Base-by-base conservation (phyloP, 805 yeast genomes). In the Spathaspora girioi region DNA sequence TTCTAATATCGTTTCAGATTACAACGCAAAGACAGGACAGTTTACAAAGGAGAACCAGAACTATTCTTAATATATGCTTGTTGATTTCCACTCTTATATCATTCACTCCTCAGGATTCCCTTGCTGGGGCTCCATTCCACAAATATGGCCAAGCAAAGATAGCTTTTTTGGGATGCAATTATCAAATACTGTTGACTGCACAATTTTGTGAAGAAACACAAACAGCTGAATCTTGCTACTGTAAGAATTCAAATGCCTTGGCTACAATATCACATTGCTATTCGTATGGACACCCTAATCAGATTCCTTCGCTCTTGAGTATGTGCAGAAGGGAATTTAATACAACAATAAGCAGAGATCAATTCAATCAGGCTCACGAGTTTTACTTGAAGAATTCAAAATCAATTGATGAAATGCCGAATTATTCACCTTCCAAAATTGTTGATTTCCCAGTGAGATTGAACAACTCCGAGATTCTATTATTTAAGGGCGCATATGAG, bases 241-340 rank as follows among this genome's bases (percentile, higher is more conserved):
- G 76, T 52, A 50, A 46, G n/a, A 65, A 69, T 47, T 51, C 54
- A 6, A 59, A 62, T 43, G 73, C 75, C 1, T 57, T 73, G 55
- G 67, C 77, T 19, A 67, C 75, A 2, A 66, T 71, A 43, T 64
- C 75, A 6, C 67, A 65, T 54, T 73, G 78, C 54, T 70, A 67
- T 50, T 47, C 51, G 8, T 46, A 52, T 6, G 69, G 66, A 1
- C 63, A 63, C 48, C 63, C 64, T 3, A 40, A 54, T 1, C 59
- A 65, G 35, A 56, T 68, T 5, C 58, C 54, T 41, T 55, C 62
- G 15, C 63, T 70, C 45, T 43, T 71, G 12, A 47, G 51, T 5
- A 55, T 54, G 55, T 73, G 78, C 56, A 48, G 54, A 20, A 40
- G 44, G 2, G 56, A 61, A 10, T 62, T 43, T 45, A 59, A 63